Base-by-base conservation (phyloP, 2,329 filamentous ascomycete species). In the Trichoderma sp. region DNA sequence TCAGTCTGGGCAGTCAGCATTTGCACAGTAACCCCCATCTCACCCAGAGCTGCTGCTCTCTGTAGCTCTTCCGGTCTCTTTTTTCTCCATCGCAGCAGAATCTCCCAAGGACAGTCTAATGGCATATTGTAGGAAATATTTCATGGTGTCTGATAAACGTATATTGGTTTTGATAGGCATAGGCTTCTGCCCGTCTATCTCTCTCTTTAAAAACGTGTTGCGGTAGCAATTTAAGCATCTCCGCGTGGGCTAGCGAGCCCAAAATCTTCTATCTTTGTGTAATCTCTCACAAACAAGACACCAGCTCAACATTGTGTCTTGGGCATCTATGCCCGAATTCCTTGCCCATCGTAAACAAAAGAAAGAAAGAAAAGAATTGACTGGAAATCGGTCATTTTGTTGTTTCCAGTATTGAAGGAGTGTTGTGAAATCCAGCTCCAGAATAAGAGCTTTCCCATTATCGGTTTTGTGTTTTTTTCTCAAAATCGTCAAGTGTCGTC, bases 381-480 rank as follows among this genome's bases (percentile, higher is more conserved):
- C 30, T 8, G 39, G 54, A 37, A 49, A 32, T 16, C 55, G 32
- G 26, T 7, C 1, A 28, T n/a, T 59, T 66, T 51, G 39, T 49
- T 32, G 51, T 24, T 30, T 55, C 54, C 64, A 59, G 54, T 49
- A 59, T 11, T 14, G 39, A 66, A 66, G 51, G 64, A 66, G 34
- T 60, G 51, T 43, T 39, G 60, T 66, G 39, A 54, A 63, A 63
- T 61, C 58, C 30, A 59, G 60, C 55, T 59, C 59, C 28, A 55
- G 54, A 70, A 43, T 18, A 26, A 26, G 66, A 72, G 60, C 55
- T 59, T 71, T 56, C 49, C 58, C 58, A 70, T 71, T 70, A 64
- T 30, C 32, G 30, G 59, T 8, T 43, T 43, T 43, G 39, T 64
- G 43, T 63, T 69, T 28, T 65, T 69, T 52, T 55, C 58, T 63